Percentiles rank a stretch among this genome's conserved stretches.
Conservation (phyloP, 1,284 basidiomycete species). For the Papiliotrema fonsecae region DNA sequence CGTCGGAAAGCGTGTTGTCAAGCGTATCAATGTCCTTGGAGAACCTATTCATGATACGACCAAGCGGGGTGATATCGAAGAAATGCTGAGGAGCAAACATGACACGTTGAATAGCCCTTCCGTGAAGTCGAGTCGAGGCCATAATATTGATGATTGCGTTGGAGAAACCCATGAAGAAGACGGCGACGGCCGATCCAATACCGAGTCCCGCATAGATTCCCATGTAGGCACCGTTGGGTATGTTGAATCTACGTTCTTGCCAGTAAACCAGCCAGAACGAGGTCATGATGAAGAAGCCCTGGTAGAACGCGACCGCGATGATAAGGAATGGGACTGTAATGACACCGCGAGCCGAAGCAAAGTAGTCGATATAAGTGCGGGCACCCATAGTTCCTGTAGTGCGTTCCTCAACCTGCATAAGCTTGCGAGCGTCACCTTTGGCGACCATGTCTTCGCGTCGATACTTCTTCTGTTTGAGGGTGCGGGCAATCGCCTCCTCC, state of each 20-base stretch:
- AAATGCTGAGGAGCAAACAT: slow-evolving; percentile 75
- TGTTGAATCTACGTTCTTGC: slow-evolving; percentile 54
- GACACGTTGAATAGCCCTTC: slow-evolving; percentile 58
- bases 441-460: slow-evolving; percentile 41
- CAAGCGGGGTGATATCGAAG: slow-evolving; percentile 85
- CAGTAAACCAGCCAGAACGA: slow-evolving; percentile 65
- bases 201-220: slow-evolving; percentile 56
- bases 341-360: slow-evolving; percentile 51
- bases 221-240: slow-evolving; percentile 51
- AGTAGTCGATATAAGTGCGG: slow-evolving; percentile 48
- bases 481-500: slow-evolving; percentile 44
- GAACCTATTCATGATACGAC: slow-evolving; percentile 83
- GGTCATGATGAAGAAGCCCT: slow-evolving; percentile 43
- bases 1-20: slow-evolving; percentile 64
- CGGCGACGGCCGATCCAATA: slow-evolving; percentile 51
- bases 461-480: slow-evolving; percentile 39
- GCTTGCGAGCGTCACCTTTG: slow-evolving; percentile 35
- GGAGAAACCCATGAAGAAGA: slow-evolving; percentile 53
- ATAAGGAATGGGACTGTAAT: slow-evolving; percentile 52
- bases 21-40: slow-evolving; percentile 78
- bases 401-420: slow-evolving; percentile 52
- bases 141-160: slow-evolving; percentile 57
- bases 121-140: slow-evolving; percentile 57
- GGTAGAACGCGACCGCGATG: slow-evolving; percentile 36
- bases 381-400: slow-evolving; percentile 40